Percentiles rank a stretch among this genome's conserved stretches.
phyloP scores from a whole-genome alignment of 345 rosid genomes.

The Pelargonium nanum region DNA sequence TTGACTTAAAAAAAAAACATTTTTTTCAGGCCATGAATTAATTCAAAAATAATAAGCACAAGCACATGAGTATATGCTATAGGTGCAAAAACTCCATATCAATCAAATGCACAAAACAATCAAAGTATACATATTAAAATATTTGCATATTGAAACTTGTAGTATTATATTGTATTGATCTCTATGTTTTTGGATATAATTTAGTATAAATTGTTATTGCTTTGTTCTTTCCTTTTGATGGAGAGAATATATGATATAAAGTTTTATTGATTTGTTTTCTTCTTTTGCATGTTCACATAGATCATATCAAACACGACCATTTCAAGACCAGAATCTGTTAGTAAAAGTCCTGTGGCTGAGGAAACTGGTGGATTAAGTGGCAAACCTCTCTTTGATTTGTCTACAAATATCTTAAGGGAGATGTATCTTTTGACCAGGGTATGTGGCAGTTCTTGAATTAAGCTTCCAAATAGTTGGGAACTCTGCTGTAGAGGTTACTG shows the following conservation, averaged over 20 bases:
- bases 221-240: background rate
- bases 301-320: constrained; percentile 89
- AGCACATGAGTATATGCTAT: background rate
- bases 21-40: background rate
- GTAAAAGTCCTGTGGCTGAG: constrained; percentile 39
- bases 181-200: too few species aligned
- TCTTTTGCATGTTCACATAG: constrained; percentile 22
- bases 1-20: constrained; percentile 1
- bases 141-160: background rate
- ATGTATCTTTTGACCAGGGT: constrained; percentile 90
- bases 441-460: constrained; percentile 22
- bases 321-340: constrained; percentile 68
- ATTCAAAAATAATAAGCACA: background rate
- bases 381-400: constrained; percentile 65
- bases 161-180: background rate
- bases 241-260: background rate
- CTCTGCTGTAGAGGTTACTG: background rate
- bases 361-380: constrained; percentile 95
- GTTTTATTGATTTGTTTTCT: background rate
- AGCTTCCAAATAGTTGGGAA: background rate
- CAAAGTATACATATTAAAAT: background rate
- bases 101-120: background rate
- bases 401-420: constrained; percentile 71
- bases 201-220: too few species aligned
- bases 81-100: background rate